Evolutionary conservation across 2,329 filamentous ascomycete genomes (phyloP), one percentile per base, ranked within the genome.

Genomic region (Zasmidium angulare): DNA sequence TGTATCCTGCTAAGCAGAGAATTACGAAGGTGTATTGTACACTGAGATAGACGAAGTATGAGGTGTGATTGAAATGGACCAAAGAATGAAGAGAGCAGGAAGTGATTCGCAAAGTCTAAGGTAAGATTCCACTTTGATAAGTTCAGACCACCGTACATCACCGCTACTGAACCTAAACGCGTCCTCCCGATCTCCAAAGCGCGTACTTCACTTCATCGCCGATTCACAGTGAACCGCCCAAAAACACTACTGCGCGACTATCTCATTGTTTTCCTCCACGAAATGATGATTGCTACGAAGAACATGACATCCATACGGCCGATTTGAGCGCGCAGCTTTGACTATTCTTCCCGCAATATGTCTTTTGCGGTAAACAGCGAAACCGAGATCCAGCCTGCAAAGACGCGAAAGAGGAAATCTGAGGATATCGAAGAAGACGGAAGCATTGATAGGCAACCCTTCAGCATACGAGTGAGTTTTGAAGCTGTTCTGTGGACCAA

Each of bases 391-490:
- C 6, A 29, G 26, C 24, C 29, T 47, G 59, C 57, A 31, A 47
- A 47, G 23, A 46, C 59, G 53, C 61, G 53, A 51, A 67, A 65
- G 55, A 56, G 63, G 26, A 56, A 19, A 40, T 55, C 59, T 56
- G 59, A 64, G 40, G 55, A 63, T 7, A 43, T 4, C 23, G 52
- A 49, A 11, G 55, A 56, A 9, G 46, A 22, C 36, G 56, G 53
- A 21, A 63, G 59, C 48, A 58, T 63, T 51, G 65, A 71, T 56
- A 62, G 59, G 56, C 64, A 64, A 22, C 66, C 69, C 24, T 69
- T 72, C 43, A 62, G 56, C 47, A 66, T 72, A 50, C 64, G 59
- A 49, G 66, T 70, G 21, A 47, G 56, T 52, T 4, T 17, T 3
- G 12, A 19, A 46, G 20, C 46, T 20, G 46, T 23, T 53, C 26